Conservation (phyloP, 305 asterid genomes). For the Fraxinus xanthoxyloides region DNA sequence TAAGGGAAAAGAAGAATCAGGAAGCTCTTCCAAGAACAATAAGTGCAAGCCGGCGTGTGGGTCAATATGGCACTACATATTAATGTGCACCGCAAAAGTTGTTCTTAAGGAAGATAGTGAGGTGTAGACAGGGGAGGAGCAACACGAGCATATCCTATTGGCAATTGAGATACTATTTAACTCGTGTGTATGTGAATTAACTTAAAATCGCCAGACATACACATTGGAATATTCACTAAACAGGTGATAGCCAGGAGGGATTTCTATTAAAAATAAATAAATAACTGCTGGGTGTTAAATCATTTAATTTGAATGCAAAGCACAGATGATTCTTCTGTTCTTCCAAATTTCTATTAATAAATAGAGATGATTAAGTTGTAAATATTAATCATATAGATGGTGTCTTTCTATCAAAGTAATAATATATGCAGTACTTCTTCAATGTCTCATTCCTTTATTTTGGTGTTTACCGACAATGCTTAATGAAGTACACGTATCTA, state of each 20-base stretch:
- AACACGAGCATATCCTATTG: neutral
- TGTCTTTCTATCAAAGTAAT: neutral
- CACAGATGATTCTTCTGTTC: neutral
- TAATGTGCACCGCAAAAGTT: neutral
- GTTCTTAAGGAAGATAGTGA: neutral
- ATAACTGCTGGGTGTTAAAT: neutral
- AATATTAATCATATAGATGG: neutral
- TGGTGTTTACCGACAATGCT: neutral
- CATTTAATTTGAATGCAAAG: neutral
- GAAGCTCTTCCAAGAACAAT: neutral
- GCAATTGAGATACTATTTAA: neutral
- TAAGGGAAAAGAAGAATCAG: neutral
- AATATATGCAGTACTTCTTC: neutral
- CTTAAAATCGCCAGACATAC: neutral
- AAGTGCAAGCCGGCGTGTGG: neutral
- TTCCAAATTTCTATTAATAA: neutral
- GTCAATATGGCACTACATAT: neutral
- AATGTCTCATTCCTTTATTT: neutral
- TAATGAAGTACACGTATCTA: neutral
- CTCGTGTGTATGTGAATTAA: neutral
- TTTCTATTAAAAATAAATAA: neutral
- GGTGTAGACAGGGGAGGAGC: neutral
- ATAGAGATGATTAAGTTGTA: neutral
- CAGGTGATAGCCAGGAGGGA: neutral
- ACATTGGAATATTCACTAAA: neutral